These are phyloP conservation scores for Corylus avellana DNA, from an alignment of 306 rosid species.

Conservation along the genomic window DNA sequence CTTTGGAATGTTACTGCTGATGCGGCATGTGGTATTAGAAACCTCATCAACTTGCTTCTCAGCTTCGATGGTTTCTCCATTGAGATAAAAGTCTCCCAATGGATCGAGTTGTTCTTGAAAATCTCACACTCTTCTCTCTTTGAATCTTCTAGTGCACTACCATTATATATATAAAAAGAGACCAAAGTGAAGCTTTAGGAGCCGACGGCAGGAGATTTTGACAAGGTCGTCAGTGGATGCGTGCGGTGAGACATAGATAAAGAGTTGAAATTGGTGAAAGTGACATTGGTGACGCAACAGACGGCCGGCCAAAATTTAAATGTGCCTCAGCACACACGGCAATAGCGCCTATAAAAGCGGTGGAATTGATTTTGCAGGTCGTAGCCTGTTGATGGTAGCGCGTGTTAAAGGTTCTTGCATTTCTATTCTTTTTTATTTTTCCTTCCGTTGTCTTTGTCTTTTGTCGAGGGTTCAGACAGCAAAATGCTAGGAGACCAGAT, in stretches of 20 bases:
- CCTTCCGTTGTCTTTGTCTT: not conserved
- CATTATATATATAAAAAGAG: too few species aligned
- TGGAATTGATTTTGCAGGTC: not conserved
- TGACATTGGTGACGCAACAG: not conserved
- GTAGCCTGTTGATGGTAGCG: not conserved
- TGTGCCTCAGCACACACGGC: too few species aligned
- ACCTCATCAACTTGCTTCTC: conserved; percentile 32
- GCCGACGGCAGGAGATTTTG: not conserved
- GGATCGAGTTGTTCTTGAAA: not conserved
- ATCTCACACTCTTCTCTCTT: too few species aligned
- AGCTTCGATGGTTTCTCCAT: conserved; percentile 46
- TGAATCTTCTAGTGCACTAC: too few species aligned
- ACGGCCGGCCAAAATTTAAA: not conserved
- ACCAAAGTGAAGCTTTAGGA: not conserved
- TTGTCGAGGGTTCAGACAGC: not conserved
- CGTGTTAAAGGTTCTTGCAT: too few species aligned
- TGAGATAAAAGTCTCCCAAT: not conserved
- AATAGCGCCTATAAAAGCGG: not conserved
- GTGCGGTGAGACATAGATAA: too few species aligned
- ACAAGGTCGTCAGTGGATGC: not conserved
- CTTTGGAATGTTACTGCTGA: conserved; percentile 34
- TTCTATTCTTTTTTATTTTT: not conserved
- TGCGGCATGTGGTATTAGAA: conserved; percentile 39
- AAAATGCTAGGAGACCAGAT: too few species aligned
- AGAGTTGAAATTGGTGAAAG: not conserved